phyloP scores from a whole-genome alignment of 306 rosid genomes.

The Pachyrhizus erosus region DNA sequence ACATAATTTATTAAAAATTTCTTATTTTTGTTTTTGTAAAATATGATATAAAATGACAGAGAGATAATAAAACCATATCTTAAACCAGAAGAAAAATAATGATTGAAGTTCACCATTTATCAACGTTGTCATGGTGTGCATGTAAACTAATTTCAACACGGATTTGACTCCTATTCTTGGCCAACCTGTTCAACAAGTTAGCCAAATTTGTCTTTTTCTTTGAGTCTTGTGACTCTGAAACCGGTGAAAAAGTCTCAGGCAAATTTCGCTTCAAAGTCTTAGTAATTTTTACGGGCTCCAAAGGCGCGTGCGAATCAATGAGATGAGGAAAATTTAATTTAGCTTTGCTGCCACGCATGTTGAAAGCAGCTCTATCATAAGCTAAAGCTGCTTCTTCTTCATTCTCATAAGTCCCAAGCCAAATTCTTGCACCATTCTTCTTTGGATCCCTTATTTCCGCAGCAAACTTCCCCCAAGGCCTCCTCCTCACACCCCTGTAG shows the following conservation, averaged over 20 bases:
- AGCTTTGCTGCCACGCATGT: conserved; percentile 59
- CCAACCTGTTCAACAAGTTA: conserved; percentile 27
- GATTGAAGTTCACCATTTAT: not conserved
- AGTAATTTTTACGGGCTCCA: not conserved
- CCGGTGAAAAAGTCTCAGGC: not conserved
- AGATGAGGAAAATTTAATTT: conserved; percentile 66
- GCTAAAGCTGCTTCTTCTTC: conserved; percentile 45
- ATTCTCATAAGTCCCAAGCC: too few species aligned
- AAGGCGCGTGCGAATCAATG: conserved; percentile 9
- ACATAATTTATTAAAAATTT: too few species aligned
- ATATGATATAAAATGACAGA: too few species aligned
- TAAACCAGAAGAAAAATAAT: too few species aligned
- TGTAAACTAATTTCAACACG: not conserved
- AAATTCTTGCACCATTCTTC: too few species aligned
- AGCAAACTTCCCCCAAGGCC: conserved; percentile 33
- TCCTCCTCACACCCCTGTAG: conserved; percentile 7
- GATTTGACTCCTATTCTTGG: not conserved
- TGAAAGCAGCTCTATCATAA: conserved; percentile 62
- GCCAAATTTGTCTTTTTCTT: conserved; percentile 7
- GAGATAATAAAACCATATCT: too few species aligned
- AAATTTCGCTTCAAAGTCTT: not conserved
- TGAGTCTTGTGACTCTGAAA: not conserved
- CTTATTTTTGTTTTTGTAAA: too few species aligned
- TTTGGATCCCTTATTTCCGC: conserved; percentile 20
- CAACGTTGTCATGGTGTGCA: not conserved